Percentiles rank a stretch among this genome's conserved stretches.
Evolutionary conservation across 805 yeast species (phyloP).

Genomic region (Vanderwaltozyma polyspora): DNA sequence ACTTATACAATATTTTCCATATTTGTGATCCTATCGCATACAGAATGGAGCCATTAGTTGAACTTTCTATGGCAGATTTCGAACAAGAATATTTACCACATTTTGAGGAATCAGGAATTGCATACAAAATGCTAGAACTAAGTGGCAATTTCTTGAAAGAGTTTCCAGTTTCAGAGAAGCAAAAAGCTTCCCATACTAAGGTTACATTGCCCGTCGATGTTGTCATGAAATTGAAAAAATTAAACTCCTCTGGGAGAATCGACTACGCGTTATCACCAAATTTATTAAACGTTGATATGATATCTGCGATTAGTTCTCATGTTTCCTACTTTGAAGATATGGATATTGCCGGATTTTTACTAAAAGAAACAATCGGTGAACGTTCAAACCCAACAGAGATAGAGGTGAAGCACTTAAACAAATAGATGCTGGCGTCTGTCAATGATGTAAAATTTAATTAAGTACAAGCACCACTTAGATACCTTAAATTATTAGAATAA

Average conservation of each 20-base stretch:
- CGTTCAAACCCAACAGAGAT: constrained; percentile 1
- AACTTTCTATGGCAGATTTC: constrained; percentile 13
- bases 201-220: constrained; percentile 21
- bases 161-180: constrained; percentile 6
- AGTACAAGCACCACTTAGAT: no score
- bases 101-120: constrained; percentile 10
- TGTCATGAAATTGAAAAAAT: constrained; percentile 29
- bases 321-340: constrained; percentile 78
- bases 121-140: constrained; percentile 20
- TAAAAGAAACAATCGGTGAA: constrained; percentile 39
- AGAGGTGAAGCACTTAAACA: not conserved
- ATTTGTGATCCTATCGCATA: constrained; percentile 90
- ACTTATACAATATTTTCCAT: constrained; percentile 74
- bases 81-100: constrained; percentile 21
- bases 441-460: no score
- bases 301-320: constrained; percentile 81
- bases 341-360: constrained; percentile 69
- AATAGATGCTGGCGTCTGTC: not conserved
- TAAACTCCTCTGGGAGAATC: constrained; percentile 66
- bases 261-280: constrained; percentile 77
- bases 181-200: constrained; percentile 8
- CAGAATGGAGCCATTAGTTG: constrained; percentile 74
- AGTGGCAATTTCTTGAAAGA: constrained; percentile 17
- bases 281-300: constrained; percentile 63
- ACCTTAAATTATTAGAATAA: no score